Evolutionary conservation across 805 yeast species (phyloP), one percentile per base, ranked within the genome.

Genomic region (Hanseniaspora occidentalis): DNA sequence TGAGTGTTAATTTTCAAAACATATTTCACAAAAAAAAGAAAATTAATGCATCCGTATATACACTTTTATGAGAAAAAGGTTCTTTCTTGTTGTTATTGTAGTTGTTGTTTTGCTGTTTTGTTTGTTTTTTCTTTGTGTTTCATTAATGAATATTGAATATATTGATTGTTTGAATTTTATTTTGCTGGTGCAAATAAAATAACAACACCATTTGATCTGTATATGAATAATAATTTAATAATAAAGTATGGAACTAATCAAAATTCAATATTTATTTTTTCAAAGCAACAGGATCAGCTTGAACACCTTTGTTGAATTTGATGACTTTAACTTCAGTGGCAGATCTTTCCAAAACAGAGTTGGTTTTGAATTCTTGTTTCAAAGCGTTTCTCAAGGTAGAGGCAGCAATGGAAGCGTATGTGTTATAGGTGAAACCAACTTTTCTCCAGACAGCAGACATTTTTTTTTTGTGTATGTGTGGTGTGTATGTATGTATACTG

Each of bases 321-420:
- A 79, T 75, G 49, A 71, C 79, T 61, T 75, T 75, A 52, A 77
- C 82, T 57, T 89, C 97, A 48, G 82, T 64, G 56, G 64, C 49
- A 51, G 79, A 79, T 71, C 94, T 83, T 62, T 71, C 74, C 56
- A 76, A 74, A 36, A 66, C 68, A 50, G 80, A 81, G 46, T 69
- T 73, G 48, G 75, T 81, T 62, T 81, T 83, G 59, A 75, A 63
- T 57, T 88, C 95, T 49, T 86, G 77, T 71, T 89, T 89, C 61
- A 89, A 75, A 39, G 96, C 79, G 54, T 72, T 70, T 70, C 96
- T 85, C 53, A 85, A 75, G 47, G 94, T 75, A 62, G 77, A 77
- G 58, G 96, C 95, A 57, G 96, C 84, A 58, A 89, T 73, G 51
- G 95, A 75, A 64, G 88, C 72, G 67, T 89, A 89, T 64, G 79